phyloP scores from a whole-genome alignment of 345 rosid species.

The Lepidium sativum region DNA sequence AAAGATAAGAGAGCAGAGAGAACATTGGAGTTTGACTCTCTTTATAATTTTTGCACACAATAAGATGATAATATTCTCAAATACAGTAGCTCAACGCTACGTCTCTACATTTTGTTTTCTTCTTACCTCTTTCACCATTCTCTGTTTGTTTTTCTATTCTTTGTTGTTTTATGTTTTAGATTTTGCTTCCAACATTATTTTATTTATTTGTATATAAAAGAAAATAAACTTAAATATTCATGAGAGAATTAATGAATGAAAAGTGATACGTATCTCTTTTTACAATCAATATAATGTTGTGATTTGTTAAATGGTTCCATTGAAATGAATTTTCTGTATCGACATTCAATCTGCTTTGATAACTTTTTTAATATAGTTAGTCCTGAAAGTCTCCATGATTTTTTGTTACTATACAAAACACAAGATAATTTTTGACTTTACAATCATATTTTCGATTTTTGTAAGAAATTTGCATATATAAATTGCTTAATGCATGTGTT shows the following conservation, averaged over 20 bases:
- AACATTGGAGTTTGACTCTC: too few relatives aligned
- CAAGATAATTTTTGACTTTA: background rate
- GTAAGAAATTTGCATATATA: background rate
- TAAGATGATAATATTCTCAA: too few relatives aligned
- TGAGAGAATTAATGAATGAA: background rate
- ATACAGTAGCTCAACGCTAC: too few relatives aligned
- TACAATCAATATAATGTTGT: background rate
- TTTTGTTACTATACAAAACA: too few relatives aligned
- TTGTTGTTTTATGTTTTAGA: too few relatives aligned
- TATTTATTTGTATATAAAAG: background rate
- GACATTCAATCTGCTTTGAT: background rate
- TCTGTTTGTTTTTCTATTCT: too few relatives aligned
- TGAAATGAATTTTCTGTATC: background rate
- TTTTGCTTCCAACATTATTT: too few relatives aligned
- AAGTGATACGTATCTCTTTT: background rate
- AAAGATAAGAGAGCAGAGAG: too few relatives aligned
- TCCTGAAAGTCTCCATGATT: background rate
- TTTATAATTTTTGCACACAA: too few relatives aligned
- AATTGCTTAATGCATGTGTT: background rate
- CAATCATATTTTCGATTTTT: background rate
- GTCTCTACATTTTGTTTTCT: too few relatives aligned
- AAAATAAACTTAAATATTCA: background rate
- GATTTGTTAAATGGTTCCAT: background rate
- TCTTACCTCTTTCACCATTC: too few relatives aligned
- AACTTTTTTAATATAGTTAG: background rate